Evolutionary conservation across 306 rosid species (phyloP).

Genomic region (Herpetospermum pedunculosum): DNA sequence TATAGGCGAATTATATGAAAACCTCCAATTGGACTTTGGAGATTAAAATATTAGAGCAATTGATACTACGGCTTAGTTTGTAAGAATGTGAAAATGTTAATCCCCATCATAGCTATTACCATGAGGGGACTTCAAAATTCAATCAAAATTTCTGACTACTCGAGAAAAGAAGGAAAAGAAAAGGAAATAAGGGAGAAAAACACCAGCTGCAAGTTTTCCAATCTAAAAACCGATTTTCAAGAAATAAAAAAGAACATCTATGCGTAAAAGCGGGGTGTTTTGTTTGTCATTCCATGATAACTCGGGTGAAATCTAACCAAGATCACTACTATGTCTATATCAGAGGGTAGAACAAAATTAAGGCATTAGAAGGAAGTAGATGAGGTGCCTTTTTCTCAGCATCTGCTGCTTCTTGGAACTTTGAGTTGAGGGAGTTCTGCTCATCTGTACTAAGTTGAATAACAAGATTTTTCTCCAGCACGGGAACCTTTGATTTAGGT

Average conservation of each 20-base stretch:
- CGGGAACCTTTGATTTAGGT: conserved; percentile 62
- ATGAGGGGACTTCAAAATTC: neutral
- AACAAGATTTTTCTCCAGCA: conserved; percentile 74
- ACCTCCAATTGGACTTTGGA: too few relatives aligned
- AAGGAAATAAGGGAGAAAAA: neutral
- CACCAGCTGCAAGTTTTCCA: neutral
- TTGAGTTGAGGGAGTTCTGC: conserved; percentile 57
- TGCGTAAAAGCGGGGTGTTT: neutral
- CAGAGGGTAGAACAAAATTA: neutral
- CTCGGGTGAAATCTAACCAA: neutral
- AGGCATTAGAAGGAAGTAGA: conserved; percentile 10
- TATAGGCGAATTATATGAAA: too few relatives aligned
- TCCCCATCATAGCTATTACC: neutral
- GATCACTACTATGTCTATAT: neutral
- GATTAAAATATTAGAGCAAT: neutral
- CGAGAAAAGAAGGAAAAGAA: neutral
- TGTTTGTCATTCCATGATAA: neutral
- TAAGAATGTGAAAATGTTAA: neutral
- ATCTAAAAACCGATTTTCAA: neutral
- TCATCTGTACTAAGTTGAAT: conserved; percentile 81
- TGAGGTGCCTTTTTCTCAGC: conserved; percentile 70
- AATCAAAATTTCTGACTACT: neutral
- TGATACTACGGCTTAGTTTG: neutral
- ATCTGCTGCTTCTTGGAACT: conserved; percentile 75
- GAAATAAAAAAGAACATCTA: neutral